Conservation (phyloP, 129 eudicot species). For the Centaurea solstitialis region DNA sequence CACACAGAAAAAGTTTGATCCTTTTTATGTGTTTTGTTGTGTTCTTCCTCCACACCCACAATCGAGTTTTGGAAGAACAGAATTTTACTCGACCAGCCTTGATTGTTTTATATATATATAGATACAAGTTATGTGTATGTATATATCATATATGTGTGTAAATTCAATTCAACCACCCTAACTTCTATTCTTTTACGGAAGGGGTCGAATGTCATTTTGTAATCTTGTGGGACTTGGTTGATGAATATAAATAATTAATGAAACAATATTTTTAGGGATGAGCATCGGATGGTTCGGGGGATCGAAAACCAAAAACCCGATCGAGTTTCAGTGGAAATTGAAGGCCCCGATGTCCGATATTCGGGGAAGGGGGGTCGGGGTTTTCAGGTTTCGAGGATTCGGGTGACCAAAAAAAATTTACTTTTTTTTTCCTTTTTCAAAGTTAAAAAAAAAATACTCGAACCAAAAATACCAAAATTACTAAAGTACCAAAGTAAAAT, state of each 20-base stretch:
- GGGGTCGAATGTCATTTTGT: not conserved
- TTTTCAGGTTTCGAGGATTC: no score
- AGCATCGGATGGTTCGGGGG: no score
- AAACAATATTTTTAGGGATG: no score
- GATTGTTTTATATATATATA: not conserved
- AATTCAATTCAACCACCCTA: not conserved
- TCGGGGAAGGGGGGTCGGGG: no score
- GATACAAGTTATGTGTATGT: not conserved
- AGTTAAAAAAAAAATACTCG: no score
- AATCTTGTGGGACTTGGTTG: constrained; percentile 25
- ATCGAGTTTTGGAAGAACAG: constrained; percentile 23
- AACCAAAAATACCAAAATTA: no score
- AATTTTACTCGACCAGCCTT: not conserved
- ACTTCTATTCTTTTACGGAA: not conserved
- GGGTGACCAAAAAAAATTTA: no score
- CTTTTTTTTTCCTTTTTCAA: no score
- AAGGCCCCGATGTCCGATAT: no score
- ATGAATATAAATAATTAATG: not conserved
- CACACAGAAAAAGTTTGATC: constrained; percentile 13
- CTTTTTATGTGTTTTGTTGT: constrained; percentile 9
- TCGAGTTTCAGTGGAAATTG: no score
- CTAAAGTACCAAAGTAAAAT: no score
- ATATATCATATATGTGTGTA: not conserved
- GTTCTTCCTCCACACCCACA: constrained; percentile 27
- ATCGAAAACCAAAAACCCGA: no score